Base-by-base conservation (phyloP, 768 basidiomycete species). In the Kwoniella dendrophila region DNA sequence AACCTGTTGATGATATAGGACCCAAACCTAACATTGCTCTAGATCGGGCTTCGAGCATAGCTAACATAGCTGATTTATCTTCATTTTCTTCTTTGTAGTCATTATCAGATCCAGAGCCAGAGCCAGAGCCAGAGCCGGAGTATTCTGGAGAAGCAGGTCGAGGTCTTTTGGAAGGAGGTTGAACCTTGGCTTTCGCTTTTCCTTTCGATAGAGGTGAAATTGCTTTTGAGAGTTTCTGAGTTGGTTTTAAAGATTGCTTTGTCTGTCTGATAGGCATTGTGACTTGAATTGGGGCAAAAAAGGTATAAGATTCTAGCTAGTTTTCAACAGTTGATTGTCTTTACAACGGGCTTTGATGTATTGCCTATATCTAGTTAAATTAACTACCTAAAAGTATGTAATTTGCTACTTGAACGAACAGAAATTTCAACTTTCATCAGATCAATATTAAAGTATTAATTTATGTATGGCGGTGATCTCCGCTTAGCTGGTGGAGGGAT, bases 1-100 rank as follows among this genome's bases (percentile, higher is more conserved):
- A n/a, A n/a, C n/a, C n/a, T n/a, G n/a, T n/a, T n/a, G n/a, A n/a
- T n/a, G 43, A 20, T 22, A 51, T 0, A 14, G 59, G 49, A 1
- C 47, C 58, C 1, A 75, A 36, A n/a, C 76, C 76, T 12, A 80
- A 66, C 71, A 80, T 73, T 6, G 74, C 71, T 52, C 72, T 59
- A 36, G 71, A 67, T 52, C 76, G 76, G 22, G 77, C 79, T 61
- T 78, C 66, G 3, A 80, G 68, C 0, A 68, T 68, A 30, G 71
- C 73, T n/a, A 80, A 61, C 77, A 78, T 77, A 3, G 62, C 59
- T 30, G 43, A 40, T 11, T 72, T 59, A 18, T 63, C 66, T 6
- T 59, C 63, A 12, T 62, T 56, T 2, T 59, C 66, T 20, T 56
- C 63, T n/a, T 67, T 56, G 0, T 69, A 64, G 29, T 71, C 47